Evolutionary conservation across 768 basidiomycete genomes (phyloP).

Genomic region (Kwoniella sp.): DNA sequence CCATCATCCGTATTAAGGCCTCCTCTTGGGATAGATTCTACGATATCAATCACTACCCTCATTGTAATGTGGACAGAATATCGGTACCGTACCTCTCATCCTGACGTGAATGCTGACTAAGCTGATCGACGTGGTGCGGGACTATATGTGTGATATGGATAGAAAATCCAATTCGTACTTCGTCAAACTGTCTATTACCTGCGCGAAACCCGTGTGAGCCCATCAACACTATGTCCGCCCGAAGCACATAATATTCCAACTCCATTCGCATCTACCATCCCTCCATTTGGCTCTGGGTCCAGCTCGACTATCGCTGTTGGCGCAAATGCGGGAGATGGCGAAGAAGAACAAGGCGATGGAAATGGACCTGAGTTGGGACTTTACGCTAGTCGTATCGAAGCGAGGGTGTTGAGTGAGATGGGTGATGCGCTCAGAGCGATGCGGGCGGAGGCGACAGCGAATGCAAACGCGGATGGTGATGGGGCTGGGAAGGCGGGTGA

Average conservation of each 20-base stretch:
- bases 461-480: slow-evolving; percentile 3
- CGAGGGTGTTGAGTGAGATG: slow-evolving; percentile 33
- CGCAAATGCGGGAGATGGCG: background rate
- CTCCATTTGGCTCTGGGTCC: background rate
- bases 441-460: slow-evolving; percentile 3
- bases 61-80: no score
- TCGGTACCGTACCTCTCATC: no score
- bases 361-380: slow-evolving; percentile 31
- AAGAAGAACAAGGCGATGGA: background rate
- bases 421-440: slow-evolving; percentile 21
- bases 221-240: slow-evolving; percentile 31
- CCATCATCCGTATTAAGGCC: no score
- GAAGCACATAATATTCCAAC: slow-evolving; percentile 35
- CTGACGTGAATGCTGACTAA: no score
- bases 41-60: no score
- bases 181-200: slow-evolving; percentile 51
- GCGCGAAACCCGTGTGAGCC: slow-evolving; percentile 37
- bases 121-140: no score
- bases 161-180: slow-evolving; percentile 53
- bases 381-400: slow-evolving; percentile 41
- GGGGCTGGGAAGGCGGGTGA: background rate
- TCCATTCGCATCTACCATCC: slow-evolving; percentile 42
- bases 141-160: slow-evolving; percentile 5
- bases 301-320: background rate
- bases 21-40: no score